Evolutionary conservation across 2,329 filamentous ascomycete species (phyloP).

Genomic region (Dothistroma septosporum): DNA sequence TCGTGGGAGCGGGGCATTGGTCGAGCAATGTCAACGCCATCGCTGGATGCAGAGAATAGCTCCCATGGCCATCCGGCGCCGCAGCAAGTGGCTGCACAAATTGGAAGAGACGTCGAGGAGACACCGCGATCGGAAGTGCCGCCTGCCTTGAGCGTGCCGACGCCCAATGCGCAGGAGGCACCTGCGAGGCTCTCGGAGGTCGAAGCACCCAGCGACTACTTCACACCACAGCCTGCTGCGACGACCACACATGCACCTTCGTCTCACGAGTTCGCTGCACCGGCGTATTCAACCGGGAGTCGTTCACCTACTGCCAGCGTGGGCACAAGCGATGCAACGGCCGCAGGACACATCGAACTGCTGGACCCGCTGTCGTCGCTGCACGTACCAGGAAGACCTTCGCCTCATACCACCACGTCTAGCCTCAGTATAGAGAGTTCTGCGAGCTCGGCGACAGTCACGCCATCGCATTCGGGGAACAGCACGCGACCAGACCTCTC

Average conservation of each 20-base stretch:
- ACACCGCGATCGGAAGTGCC: conserved; percentile 42
- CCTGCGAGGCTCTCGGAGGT: conserved; percentile 3
- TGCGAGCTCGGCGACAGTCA: conserved; percentile 35
- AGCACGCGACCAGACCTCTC: conserved; percentile 15
- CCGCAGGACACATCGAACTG: conserved; percentile 19
- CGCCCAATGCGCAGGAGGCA: conserved; percentile 18
- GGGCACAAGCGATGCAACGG: conserved; percentile 21
- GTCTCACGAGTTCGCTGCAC: not conserved
- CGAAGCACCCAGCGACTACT: conserved; percentile 9
- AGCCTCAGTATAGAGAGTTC: conserved; percentile 41
- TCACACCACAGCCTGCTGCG: conserved; percentile 10
- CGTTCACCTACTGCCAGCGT: conserved; percentile 9
- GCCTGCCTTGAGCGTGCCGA: conserved; percentile 27
- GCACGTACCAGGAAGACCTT: conserved; percentile 32
- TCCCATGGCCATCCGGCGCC: conserved; percentile 9
- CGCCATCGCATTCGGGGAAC: conserved; percentile 16
- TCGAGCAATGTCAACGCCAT: conserved; percentile 25
- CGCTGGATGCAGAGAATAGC: conserved; percentile 14
- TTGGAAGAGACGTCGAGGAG: conserved; percentile 34
- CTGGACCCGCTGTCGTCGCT: conserved; percentile 17
- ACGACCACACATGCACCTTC: not conserved
- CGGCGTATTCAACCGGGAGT: not conserved
- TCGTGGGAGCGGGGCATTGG: conserved; percentile 11
- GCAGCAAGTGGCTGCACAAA: conserved; percentile 9
- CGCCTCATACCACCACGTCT: conserved; percentile 39